Evolutionary conservation across 768 basidiomycete species (phyloP), one percentile per base, ranked within the genome.

Genomic region (Hygrocybe punicea): DNA sequence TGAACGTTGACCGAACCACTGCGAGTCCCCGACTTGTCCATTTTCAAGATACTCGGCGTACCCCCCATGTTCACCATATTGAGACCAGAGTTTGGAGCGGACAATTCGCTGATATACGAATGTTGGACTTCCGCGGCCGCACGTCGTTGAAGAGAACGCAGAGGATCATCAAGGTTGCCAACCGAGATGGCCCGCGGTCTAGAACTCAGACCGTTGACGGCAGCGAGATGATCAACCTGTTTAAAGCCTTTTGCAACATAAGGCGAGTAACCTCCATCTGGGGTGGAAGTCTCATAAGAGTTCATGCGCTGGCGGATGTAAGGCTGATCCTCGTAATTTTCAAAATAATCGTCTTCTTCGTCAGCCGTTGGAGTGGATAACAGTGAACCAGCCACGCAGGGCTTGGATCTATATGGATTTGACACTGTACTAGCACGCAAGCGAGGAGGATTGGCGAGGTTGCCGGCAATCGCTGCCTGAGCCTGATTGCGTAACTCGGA

Each of bases 361-460:
- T 89, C 86, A 58, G 85, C 83, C 42, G 81, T 77, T 2, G 86
- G 82, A 2, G 86, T 84, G 14, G 84, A 69, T 39, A 91, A 73
- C 58, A 89, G 76, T 3, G 87, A 86, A 40, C 77, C 76, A n/a
- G 78, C 72, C 16, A 76, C 77, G 48, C 84, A 78, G 56, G 87
- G 76, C 60, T 87, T 79, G 53, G 78, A 76, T 59, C 91, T 84
- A 70, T 93, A 94, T n/a, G 93, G 91, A 67, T 91, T 89, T 11
- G 94, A 96, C 14, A 98, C 93, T 1, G 94, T 98, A 66, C 82
- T 94, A 14, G 94, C 93, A 8, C 94, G 86, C 69, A 86, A 74
- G 59, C 94, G 83, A 51, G 90, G 84, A 16, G 89, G 89, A 62
- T 87, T 86, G 47, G 83, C 85, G 44, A 93, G 76, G 65, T 89